Evolutionary conservation across 2,329 filamentous ascomycete species (phyloP), one percentile per base, ranked within the genome.

Genomic region (Canariomyces notabilis): DNA sequence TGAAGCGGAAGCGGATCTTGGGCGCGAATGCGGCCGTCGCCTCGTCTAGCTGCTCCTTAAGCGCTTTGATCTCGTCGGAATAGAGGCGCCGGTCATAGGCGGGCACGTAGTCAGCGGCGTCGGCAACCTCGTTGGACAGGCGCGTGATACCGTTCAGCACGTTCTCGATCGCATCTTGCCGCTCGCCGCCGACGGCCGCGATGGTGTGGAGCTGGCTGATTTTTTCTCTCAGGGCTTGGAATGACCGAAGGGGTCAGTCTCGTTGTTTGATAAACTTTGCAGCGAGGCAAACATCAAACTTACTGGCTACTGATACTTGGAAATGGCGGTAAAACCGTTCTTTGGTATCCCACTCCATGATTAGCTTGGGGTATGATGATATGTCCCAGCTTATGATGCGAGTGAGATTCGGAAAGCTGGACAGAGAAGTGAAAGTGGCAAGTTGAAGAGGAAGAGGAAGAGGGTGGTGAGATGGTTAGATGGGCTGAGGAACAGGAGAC

Each of bases 61-160:
- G 72, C 14, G 77, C 76, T 71, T 93, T 95, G 66, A 96, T 82
- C 18, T 86, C 79, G 80, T 89, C 57, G 8, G 83, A 79, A 61
- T 95, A 97, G 19, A 85, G 84, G 57, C 87, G 81, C 64, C 93
- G 88, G 60, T 97, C 93, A 62, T 96, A 94, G 6, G 89, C 82
- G 2, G 93, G 89, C 14, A 95, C 80, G 56, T 84, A 89, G 46
- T 83, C 82, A 2, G 85, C 80, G 1, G 87, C 86, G 67, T 96
- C 89, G 55, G 87, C 84, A 32, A 96, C 87, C 58, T 93, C 84
- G 53, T 85, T 85, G 1, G 89, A 89, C 14, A 97, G 75, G 47
- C 81, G 79, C 22, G 87, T 83, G 58, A 97, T 93, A 51, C 81
- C 80, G 14, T 85, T 82, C 12, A 95, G 75, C 55, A 89, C 85